Evolutionary conservation across 768 basidiomycete species (phyloP).

Genomic region (Kwoniella sp.): DNA sequence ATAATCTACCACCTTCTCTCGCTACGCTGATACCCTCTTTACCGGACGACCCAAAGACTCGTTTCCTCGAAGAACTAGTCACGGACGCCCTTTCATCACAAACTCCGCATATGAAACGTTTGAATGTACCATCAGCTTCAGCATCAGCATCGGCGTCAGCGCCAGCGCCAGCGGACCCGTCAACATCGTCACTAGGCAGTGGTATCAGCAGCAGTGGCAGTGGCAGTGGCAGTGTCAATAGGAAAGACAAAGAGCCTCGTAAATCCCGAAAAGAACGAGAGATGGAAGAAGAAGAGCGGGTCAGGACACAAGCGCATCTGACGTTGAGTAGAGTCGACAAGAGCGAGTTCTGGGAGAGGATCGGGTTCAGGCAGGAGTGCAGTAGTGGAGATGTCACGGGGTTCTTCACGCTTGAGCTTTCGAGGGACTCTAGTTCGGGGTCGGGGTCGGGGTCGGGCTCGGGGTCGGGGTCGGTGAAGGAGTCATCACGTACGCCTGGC

Average conservation of each 20-base stretch:
- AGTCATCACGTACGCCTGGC: too few relatives aligned
- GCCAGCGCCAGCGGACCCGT: neutral
- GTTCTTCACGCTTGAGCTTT: constrained; percentile 75
- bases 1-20: constrained; percentile 53
- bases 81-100: constrained; percentile 7
- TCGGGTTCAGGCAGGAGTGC: constrained; percentile 96
- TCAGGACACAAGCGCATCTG: constrained; percentile 36
- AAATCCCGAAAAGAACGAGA: constrained; percentile 50
- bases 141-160: constrained; percentile 23
- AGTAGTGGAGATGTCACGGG: constrained; percentile 85
- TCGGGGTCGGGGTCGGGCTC: too few relatives aligned
- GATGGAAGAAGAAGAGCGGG: constrained; percentile 17
- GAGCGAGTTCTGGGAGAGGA: constrained; percentile 95
- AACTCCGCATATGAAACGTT: constrained; percentile 60
- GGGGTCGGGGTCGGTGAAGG: too few relatives aligned
- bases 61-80: constrained; percentile 89
- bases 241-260: constrained; percentile 58
- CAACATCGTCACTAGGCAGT: too few relatives aligned
- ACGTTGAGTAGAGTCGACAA: constrained; percentile 64
- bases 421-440: too few relatives aligned
- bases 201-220: neutral
- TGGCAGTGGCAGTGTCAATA: constrained; percentile 28
- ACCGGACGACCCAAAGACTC: constrained; percentile 94
- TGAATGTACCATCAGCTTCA: neutral
- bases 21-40: constrained; percentile 83